Evolutionary conservation across 176 grass and related monocot species (phyloP).

Genomic region (Lolium multiflorum): DNA sequence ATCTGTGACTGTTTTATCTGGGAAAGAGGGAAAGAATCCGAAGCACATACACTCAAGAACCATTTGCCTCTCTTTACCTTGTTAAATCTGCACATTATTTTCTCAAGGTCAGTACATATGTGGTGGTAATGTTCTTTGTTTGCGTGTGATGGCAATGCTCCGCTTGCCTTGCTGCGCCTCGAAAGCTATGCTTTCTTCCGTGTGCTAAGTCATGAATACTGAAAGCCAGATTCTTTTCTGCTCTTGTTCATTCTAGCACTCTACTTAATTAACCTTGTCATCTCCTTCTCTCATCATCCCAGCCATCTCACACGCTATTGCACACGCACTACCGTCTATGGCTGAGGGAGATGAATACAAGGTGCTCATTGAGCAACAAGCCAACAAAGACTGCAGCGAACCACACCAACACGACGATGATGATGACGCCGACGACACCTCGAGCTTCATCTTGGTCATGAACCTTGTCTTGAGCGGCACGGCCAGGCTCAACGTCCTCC

Average conservation of each 20-base stretch:
- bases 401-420: conserved; percentile 14
- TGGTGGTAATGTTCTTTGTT: conserved; percentile 30
- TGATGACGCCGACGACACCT: conserved; percentile 44
- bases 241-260: not conserved
- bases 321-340: conserved; percentile 31
- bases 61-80: not conserved
- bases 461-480: conserved; percentile 86
- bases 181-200: conserved; percentile 58
- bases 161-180: not conserved
- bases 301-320: not conserved
- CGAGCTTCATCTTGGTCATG: conserved; percentile 66
- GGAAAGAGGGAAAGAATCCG: conserved; percentile 24
- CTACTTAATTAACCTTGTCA: conserved; percentile 35
- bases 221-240: conserved; percentile 43
- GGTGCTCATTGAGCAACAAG: conserved; percentile 59
- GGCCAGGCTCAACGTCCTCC: conserved; percentile 86
- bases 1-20: conserved; percentile 37
- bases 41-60: conserved; percentile 30
- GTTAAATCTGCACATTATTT: not conserved
- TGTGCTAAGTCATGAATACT: conserved; percentile 16
- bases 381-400: not conserved
- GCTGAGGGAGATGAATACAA: conserved; percentile 64
- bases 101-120: not conserved
- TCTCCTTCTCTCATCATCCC: not conserved
- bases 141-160: not conserved